Conservation (phyloP, 805 yeast genomes). For the Priceomyces fermenticarens region DNA sequence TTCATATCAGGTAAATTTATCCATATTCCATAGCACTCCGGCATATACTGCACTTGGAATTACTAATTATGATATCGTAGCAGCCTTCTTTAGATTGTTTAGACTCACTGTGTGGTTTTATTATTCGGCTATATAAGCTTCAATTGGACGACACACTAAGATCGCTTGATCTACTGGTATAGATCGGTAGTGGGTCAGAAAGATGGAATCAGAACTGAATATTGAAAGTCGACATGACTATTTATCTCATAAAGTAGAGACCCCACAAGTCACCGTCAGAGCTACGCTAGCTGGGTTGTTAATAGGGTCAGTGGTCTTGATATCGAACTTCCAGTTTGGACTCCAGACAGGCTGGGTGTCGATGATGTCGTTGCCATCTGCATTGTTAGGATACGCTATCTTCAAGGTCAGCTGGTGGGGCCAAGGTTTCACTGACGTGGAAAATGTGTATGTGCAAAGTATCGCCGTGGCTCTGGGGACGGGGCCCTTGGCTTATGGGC, state of each 20-base stretch:
- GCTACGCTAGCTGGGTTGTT: slow-evolving; percentile 72
- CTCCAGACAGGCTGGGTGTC: slow-evolving; percentile 98
- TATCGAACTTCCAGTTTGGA: slow-evolving; percentile 94
- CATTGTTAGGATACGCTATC: slow-evolving; percentile 78
- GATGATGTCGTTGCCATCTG: slow-evolving; percentile 97
- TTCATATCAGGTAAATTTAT: too few relatives aligned
- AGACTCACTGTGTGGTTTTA: too few relatives aligned
- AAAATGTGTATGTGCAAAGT: slow-evolving; percentile 88
- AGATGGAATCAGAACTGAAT: too few relatives aligned
- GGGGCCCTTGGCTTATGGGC: slow-evolving; percentile 92
- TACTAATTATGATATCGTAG: too few relatives aligned
- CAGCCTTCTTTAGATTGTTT: too few relatives aligned
- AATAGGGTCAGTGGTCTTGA: slow-evolving; percentile 83
- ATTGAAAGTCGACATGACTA: too few relatives aligned
- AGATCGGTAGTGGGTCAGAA: too few relatives aligned
- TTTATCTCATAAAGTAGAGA: slow-evolving; percentile 54
- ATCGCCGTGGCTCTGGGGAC: slow-evolving; percentile 97
- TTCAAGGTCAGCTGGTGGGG: slow-evolving; percentile 61
- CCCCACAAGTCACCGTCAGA: slow-evolving; percentile 68
- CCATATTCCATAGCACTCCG: too few relatives aligned
- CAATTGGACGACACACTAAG: too few relatives aligned
- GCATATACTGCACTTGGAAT: too few relatives aligned
- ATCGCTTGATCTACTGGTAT: too few relatives aligned
- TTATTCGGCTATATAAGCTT: too few relatives aligned
- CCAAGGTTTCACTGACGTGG: slow-evolving; percentile 67